These are phyloP conservation scores for Centella asiatica DNA, from an alignment of 129 eudicot genomes.

Conservation along the genomic window DNA sequence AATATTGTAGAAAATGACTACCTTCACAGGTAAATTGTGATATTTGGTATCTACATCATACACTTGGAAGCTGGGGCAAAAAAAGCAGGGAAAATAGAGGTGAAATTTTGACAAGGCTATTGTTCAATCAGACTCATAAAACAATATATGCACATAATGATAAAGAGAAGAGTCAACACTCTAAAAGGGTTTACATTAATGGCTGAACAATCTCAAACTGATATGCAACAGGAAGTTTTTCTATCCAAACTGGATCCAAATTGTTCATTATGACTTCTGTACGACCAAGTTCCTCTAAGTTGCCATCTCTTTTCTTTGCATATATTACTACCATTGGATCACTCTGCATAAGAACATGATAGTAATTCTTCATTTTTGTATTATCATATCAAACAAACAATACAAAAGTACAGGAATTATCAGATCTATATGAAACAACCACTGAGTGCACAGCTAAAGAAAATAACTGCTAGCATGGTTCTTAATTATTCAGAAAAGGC, in stretches of 20 bases:
- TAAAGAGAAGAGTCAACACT: neutral
- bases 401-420: neutral
- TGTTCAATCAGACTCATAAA: slow-evolving; percentile 11
- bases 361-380: neutral
- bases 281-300: slow-evolving; percentile 81
- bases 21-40: slow-evolving; percentile 78
- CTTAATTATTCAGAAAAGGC: neutral
- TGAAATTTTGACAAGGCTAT: slow-evolving; percentile 5
- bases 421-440: neutral
- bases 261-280: slow-evolving; percentile 94
- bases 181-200: slow-evolving; percentile 45
- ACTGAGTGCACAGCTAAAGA: neutral
- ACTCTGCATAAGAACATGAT: slow-evolving; percentile 50
- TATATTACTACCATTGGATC: slow-evolving; percentile 91
- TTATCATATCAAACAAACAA: neutral
- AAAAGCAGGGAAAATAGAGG: slow-evolving; percentile 14
- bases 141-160: neutral
- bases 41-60: slow-evolving; percentile 87
- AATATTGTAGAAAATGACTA: too few species aligned
- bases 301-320: slow-evolving; percentile 57
- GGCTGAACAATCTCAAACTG: slow-evolving; percentile 93
- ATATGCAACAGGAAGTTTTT: slow-evolving; percentile 54
- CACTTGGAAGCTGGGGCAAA: slow-evolving; percentile 84
- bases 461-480: neutral
- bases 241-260: slow-evolving; percentile 78